Percentiles rank a stretch among this genome's conserved stretches.
phyloP scores from a whole-genome alignment of 176 grass and related monocot species.

The Oryza nivara region DNA sequence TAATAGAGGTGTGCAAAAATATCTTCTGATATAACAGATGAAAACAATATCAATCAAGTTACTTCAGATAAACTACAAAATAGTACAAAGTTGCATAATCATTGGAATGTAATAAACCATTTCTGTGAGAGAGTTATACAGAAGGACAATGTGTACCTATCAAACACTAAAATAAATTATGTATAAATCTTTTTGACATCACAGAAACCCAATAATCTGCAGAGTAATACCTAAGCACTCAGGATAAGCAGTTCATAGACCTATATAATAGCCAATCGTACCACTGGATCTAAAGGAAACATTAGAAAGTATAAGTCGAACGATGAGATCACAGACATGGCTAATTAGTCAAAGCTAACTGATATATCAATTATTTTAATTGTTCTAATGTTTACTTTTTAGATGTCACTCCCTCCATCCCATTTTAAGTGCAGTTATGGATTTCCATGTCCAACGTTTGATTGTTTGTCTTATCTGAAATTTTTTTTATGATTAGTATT shows the following conservation, averaged over 20 bases:
- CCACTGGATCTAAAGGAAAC: not conserved
- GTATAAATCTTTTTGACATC: not conserved
- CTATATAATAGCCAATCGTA: constrained; percentile 2
- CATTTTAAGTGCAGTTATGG: no score
- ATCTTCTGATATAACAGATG: constrained; percentile 22
- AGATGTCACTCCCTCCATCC: not conserved
- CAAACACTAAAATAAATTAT: not conserved
- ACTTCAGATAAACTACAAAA: not conserved
- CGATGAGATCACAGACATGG: not conserved
- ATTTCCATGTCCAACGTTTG: no score
- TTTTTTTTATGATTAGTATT: no score
- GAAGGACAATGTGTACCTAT: not conserved
- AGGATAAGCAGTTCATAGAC: not conserved
- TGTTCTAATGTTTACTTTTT: not conserved
- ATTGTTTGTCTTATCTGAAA: no score
- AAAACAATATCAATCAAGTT: constrained; percentile 23
- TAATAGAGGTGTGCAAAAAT: constrained; percentile 12
- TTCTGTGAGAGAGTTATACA: constrained; percentile 1
- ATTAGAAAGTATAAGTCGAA: constrained; percentile 3
- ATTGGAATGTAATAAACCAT: constrained; percentile 21
- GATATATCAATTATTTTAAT: not conserved
- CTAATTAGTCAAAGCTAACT: not conserved
- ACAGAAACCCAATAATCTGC: constrained; percentile 1
- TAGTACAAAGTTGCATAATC: constrained; percentile 6
- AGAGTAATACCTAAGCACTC: not conserved